phyloP scores from a whole-genome alignment of 495 filamentous ascomycete species.

The Pseudevernia furfuracea region DNA sequence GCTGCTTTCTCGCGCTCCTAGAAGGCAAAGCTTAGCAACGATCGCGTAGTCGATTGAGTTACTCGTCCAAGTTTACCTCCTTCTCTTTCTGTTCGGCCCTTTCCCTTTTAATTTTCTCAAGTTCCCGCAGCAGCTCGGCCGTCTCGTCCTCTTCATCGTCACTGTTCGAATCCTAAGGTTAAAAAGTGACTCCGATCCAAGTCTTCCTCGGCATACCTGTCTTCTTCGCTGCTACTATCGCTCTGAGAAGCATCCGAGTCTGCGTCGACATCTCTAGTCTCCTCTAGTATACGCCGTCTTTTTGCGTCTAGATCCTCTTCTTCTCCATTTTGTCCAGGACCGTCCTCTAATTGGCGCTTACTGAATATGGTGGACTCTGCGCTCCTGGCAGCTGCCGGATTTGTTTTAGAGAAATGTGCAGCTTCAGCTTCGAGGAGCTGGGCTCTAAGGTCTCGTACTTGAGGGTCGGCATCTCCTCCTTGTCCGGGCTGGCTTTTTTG shows the following conservation, averaged over 20 bases:
- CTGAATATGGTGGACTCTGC: conserved; percentile 34
- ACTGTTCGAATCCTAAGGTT: conserved; percentile 28
- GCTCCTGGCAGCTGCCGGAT: conserved; percentile 37
- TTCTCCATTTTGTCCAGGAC: conserved; percentile 35
- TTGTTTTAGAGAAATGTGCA: conserved; percentile 76
- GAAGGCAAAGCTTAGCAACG: conserved; percentile 6
- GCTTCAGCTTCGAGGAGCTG: conserved; percentile 87
- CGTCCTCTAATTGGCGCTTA: conserved; percentile 63
- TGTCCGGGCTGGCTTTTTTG: conserved; percentile 67
- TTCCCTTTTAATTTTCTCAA: conserved; percentile 92
- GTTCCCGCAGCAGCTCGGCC: conserved; percentile 79
- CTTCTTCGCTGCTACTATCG: conserved; percentile 61
- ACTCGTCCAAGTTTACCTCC: conserved; percentile 46
- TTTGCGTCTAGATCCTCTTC: conserved; percentile 77
- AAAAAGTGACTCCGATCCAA: not conserved
- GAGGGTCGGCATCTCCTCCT: conserved; percentile 69
- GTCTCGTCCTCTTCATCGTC: conserved; percentile 85
- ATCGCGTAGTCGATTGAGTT: not conserved
- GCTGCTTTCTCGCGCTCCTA: conserved; percentile 68
- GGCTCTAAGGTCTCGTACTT: conserved; percentile 74
- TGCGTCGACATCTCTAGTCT: conserved; percentile 82
- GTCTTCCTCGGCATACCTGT: conserved; percentile 37
- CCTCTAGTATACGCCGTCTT: conserved; percentile 77
- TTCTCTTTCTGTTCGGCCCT: conserved; percentile 74
- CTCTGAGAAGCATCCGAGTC: conserved; percentile 67